Evolutionary conservation across 768 basidiomycete genomes (phyloP).

Genomic region (Chalciporus pseudorubinellus): DNA sequence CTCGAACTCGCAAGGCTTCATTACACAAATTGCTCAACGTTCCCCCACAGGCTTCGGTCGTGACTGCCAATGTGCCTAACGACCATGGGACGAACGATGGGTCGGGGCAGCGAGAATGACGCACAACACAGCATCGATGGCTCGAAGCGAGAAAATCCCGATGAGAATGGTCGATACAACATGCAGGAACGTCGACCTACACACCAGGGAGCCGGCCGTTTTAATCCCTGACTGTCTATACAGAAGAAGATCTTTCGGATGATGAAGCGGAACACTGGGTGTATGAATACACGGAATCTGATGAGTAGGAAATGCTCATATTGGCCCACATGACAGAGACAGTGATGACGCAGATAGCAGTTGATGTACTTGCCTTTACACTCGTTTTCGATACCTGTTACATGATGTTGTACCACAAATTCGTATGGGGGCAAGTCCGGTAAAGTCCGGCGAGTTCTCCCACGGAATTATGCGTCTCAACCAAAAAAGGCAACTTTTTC

Average conservation of each 20-base stretch:
- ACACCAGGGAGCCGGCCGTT: slow-evolving; percentile 37
- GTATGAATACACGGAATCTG: slow-evolving; percentile 20
- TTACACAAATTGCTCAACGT: slow-evolving; percentile 62
- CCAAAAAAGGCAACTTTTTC: too few relatives aligned
- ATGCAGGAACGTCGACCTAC: slow-evolving; percentile 48
- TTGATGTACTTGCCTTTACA: neutral
- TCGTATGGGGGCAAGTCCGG: too few relatives aligned
- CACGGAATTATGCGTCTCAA: too few relatives aligned
- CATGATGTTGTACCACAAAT: too few relatives aligned
- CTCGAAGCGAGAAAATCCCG: slow-evolving; percentile 31
- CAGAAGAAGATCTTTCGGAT: slow-evolving; percentile 36
- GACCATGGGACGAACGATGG: slow-evolving; percentile 8
- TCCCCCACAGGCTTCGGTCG: slow-evolving; percentile 13
- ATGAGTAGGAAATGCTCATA: slow-evolving; percentile 42
- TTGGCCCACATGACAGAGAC: slow-evolving; percentile 40
- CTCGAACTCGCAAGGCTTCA: too few relatives aligned
- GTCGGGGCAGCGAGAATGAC: slow-evolving; percentile 20
- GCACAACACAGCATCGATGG: neutral
- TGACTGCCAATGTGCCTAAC: slow-evolving; percentile 20
- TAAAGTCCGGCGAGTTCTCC: too few relatives aligned
- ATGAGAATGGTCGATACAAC: slow-evolving; percentile 59
- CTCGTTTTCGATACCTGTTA: too few relatives aligned
- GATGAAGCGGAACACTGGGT: slow-evolving; percentile 30
- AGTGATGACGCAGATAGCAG: slow-evolving; percentile 1
- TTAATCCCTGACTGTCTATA: slow-evolving; percentile 47